Percentiles rank a stretch among this genome's conserved stretches.
These are phyloP conservation scores for Hirschfeldia incana DNA, from an alignment of 345 rosid genomes.

Conservation along the genomic window DNA sequence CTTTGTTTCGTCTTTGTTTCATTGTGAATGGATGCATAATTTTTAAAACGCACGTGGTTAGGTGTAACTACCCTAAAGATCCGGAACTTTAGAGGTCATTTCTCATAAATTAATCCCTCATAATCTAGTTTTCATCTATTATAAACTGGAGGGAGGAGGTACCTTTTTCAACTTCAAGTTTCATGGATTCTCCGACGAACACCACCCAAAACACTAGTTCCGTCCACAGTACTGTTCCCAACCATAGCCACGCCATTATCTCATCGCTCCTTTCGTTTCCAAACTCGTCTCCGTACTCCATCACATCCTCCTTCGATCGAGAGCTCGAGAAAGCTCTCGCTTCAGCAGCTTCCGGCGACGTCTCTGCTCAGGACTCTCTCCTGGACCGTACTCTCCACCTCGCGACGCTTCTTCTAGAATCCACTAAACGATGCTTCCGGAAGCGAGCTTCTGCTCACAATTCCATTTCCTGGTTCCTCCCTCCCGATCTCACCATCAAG, in stretches of 20 bases:
- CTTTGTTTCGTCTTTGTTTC: too few species aligned
- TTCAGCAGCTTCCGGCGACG: slow-evolving; percentile 30
- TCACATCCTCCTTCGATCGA: slow-evolving; percentile 63
- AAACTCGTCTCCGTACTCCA: slow-evolving; percentile 37
- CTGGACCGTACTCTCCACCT: slow-evolving; percentile 61
- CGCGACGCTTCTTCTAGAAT: slow-evolving; percentile 60
- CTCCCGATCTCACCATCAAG: slow-evolving; percentile 78
- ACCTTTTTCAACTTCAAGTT: neutral
- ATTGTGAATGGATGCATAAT: too few species aligned
- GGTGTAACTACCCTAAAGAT: too few species aligned
- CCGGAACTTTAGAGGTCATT: too few species aligned
- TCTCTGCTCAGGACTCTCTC: slow-evolving; percentile 56
- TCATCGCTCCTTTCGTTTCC: slow-evolving; percentile 32
- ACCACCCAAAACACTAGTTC: neutral
- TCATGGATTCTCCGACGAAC: neutral
- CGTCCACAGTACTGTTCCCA: neutral
- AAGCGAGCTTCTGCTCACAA: slow-evolving; percentile 73
- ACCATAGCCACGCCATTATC: slow-evolving; percentile 7
- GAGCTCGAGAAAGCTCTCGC: slow-evolving; percentile 57
- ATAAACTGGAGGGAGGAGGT: too few species aligned
- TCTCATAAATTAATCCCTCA: too few species aligned
- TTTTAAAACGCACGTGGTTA: too few species aligned
- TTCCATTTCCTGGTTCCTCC: slow-evolving; percentile 67
- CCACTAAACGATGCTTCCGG: slow-evolving; percentile 65
- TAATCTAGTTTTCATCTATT: too few species aligned